phyloP scores from a whole-genome alignment of 306 rosid genomes.

The Albizia julibrissin region DNA sequence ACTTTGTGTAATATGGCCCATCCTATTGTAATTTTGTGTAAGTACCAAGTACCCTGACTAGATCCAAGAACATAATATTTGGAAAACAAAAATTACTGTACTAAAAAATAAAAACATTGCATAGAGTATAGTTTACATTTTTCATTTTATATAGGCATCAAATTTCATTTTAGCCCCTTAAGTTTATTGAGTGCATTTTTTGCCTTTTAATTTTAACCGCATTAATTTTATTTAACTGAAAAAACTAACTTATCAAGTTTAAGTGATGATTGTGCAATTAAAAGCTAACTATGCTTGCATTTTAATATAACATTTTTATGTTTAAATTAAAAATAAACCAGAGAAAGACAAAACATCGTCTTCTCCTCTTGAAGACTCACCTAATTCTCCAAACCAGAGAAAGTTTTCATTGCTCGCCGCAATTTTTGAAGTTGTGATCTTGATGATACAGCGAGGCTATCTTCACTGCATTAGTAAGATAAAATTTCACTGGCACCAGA shows the following conservation, averaged over 20 bases:
- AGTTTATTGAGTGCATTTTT: too few relatives aligned
- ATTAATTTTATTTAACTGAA: too few relatives aligned
- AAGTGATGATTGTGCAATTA: too few relatives aligned
- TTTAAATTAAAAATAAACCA: too few relatives aligned
- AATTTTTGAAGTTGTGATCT: conserved; percentile 62
- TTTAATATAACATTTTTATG: too few relatives aligned
- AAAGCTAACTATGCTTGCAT: too few relatives aligned
- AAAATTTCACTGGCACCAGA: conserved; percentile 84
- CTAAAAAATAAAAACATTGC: background rate
- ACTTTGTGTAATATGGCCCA: background rate
- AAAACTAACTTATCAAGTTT: too few relatives aligned
- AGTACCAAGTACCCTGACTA: background rate
- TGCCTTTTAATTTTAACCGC: too few relatives aligned
- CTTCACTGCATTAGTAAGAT: conserved; percentile 75
- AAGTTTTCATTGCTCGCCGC: conserved; percentile 52
- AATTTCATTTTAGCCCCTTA: too few relatives aligned
- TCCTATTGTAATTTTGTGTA: background rate
- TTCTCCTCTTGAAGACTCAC: too few relatives aligned
- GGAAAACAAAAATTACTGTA: background rate
- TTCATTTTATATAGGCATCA: too few relatives aligned
- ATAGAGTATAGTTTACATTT: background rate
- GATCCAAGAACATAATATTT: background rate
- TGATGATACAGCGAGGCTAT: conserved; percentile 66
- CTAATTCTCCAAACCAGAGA: conserved; percentile 15
- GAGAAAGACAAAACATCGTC: too few relatives aligned